Evolutionary conservation across 2,329 filamentous ascomycete genomes (phyloP).

Genomic region (Septoria linicola): DNA sequence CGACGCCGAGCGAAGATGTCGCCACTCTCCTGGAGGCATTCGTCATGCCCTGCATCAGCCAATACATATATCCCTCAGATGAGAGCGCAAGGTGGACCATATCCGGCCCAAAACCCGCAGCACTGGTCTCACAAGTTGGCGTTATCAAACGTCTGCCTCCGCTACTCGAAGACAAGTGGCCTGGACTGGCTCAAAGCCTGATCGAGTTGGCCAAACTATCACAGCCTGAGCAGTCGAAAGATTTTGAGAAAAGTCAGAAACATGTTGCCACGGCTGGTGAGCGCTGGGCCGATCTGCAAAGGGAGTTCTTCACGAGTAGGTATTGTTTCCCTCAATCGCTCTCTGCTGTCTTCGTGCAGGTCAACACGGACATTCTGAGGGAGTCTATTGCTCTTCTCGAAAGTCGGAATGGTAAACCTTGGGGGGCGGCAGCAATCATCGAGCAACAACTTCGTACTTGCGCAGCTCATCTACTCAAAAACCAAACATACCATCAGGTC

Average conservation of each 20-base stretch:
- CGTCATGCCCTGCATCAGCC: constrained; percentile 53
- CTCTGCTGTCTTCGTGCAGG: constrained; percentile 34
- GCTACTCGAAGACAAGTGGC: constrained; percentile 60
- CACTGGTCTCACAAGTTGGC: constrained; percentile 42
- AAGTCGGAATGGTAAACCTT: constrained; percentile 63
- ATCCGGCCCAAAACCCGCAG: constrained; percentile 44
- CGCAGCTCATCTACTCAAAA: constrained; percentile 42
- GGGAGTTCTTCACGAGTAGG: constrained; percentile 38
- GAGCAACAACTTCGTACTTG: constrained; percentile 52
- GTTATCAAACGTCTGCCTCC: constrained; percentile 21
- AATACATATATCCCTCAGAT: constrained; percentile 52
- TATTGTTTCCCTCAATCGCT: constrained; percentile 29
- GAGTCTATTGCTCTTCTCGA: constrained; percentile 52
- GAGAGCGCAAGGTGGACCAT: constrained; percentile 54
- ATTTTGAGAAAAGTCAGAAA: constrained; percentile 70
- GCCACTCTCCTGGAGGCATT: constrained; percentile 48
- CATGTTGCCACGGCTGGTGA: constrained; percentile 64
- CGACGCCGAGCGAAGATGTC: constrained; percentile 46
- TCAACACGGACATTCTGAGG: constrained; percentile 46
- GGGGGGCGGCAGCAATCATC: constrained; percentile 61
- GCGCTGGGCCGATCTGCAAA: constrained; percentile 61
- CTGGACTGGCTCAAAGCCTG: constrained; percentile 60
- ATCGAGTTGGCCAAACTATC: constrained; percentile 68
- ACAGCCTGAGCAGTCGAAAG: constrained; percentile 76
- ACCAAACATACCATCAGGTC: constrained; percentile 44